phyloP scores from a whole-genome alignment of 148 eudicot species.

The Spergularia bocconei region DNA sequence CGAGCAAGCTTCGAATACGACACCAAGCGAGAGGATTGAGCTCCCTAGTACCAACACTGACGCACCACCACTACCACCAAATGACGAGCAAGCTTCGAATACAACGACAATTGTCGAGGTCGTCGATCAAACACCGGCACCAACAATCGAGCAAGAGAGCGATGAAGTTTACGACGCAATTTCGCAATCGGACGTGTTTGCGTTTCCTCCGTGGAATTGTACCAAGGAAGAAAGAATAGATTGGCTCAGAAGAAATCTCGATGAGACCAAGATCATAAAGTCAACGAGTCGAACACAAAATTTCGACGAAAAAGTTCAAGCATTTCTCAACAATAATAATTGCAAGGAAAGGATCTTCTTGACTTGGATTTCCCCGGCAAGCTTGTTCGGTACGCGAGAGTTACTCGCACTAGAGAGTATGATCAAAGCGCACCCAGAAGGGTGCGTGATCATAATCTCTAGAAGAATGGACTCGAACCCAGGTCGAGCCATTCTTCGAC shows the following conservation, averaged over 20 bases:
- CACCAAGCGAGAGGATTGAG: background rate
- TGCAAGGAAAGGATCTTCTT: constrained; percentile 53
- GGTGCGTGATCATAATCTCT: constrained; percentile 62
- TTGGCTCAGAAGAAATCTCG: constrained; percentile 37
- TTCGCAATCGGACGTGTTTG: constrained; percentile 6
- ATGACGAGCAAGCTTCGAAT: background rate
- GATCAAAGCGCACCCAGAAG: constrained; percentile 48
- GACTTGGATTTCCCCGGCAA: constrained; percentile 60
- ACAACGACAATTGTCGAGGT: background rate
- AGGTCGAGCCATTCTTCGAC: constrained; percentile 39
- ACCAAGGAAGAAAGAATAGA: constrained; percentile 25
- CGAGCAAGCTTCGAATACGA: no score
- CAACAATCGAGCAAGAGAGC: background rate
- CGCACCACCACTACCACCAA: background rate
- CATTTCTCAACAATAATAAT: constrained; percentile 16
- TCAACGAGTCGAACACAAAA: constrained; percentile 20
- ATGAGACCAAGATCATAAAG: constrained; percentile 39
- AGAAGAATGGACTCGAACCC: constrained; percentile 47
- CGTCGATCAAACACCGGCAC: background rate
- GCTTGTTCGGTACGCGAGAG: constrained; percentile 43
- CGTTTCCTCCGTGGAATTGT: constrained; percentile 26
- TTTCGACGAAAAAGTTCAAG: constrained; percentile 34
- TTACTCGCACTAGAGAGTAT: constrained; percentile 47
- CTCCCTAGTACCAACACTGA: background rate
- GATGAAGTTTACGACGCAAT: background rate